These are phyloP conservation scores for Cryptomeria japonica DNA, from an alignment of 75 land plant genomes.

Conservation along the genomic window DNA sequence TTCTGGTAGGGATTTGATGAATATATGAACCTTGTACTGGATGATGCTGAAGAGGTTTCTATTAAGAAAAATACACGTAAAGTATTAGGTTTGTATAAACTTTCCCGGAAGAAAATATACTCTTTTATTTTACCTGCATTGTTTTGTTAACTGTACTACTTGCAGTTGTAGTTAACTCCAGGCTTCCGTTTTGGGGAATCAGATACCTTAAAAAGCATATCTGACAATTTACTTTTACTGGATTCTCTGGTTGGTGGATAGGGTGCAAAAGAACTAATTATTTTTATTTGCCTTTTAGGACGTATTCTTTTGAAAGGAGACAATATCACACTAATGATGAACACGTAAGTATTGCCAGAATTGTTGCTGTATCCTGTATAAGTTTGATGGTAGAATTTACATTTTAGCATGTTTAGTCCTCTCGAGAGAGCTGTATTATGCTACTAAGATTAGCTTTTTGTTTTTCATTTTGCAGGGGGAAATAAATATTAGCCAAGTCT, in stretches of 20 bases:
- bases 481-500: background rate
- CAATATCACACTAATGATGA: slow-evolving; percentile 95
- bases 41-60: slow-evolving; percentile 88
- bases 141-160: background rate
- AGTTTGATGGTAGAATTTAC: background rate
- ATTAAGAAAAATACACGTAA: slow-evolving; percentile 85
- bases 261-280: background rate
- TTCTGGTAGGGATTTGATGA: slow-evolving; percentile 83
- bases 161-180: background rate
- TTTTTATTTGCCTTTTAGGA: slow-evolving; percentile 34
- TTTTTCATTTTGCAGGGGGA: slow-evolving; percentile 2
- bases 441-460: background rate
- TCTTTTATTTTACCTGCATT: too few relatives aligned
- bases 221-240: background rate
- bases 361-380: background rate
- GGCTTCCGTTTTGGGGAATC: background rate
- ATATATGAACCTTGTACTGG: slow-evolving; percentile 96
- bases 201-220: background rate
- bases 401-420: background rate
- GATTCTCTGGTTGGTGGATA: background rate
- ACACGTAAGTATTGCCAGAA: slow-evolving; percentile 49
- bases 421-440: background rate
- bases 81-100: slow-evolving; percentile 39
- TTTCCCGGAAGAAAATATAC: background rate
- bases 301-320: slow-evolving; percentile 91